These are phyloP conservation scores for Backusella luteola DNA, from an alignment of 192 early-diverging fungal genomes.

Conservation along the genomic window DNA sequence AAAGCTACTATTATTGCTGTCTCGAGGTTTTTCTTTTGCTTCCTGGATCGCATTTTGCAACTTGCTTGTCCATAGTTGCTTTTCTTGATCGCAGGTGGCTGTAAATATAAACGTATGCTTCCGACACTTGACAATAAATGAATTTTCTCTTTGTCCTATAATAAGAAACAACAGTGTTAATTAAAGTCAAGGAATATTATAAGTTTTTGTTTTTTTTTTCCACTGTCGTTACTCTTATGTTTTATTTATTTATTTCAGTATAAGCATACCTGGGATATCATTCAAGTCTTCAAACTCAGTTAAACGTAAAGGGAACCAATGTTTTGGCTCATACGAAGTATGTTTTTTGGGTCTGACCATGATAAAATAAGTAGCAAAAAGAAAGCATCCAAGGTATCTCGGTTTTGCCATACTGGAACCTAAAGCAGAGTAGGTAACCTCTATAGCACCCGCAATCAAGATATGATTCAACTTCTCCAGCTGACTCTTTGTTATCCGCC, in stretches of 20 bases:
- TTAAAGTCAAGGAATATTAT: not conserved
- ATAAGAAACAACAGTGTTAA: not conserved
- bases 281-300: slow-evolving; percentile 53
- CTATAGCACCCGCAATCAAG: slow-evolving; percentile 41
- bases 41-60: slow-evolving; percentile 43
- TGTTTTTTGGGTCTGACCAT: slow-evolving; percentile 53
- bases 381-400: slow-evolving; percentile 58
- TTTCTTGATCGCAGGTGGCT: slow-evolving; percentile 51
- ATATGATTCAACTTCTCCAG: slow-evolving; percentile 34
- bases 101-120: slow-evolving; percentile 50
- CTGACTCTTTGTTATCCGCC: slow-evolving; percentile 34
- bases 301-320: slow-evolving; percentile 67
- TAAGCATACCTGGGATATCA: slow-evolving; percentile 23
- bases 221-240: not conserved
- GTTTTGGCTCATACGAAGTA: slow-evolving; percentile 50
- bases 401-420: slow-evolving; percentile 28
- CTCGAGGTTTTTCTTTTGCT: not conserved
- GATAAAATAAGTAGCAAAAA: slow-evolving; percentile 59
- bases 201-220: not conserved
- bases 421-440: slow-evolving; percentile 38
- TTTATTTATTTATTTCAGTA: not conserved
- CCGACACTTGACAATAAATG: slow-evolving; percentile 10
- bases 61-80: slow-evolving; percentile 51
- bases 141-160: slow-evolving; percentile 6
- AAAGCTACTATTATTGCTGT: not conserved